phyloP scores from a whole-genome alignment of 2,329 filamentous ascomycete genomes.

The Tolypocladium amazonense region DNA sequence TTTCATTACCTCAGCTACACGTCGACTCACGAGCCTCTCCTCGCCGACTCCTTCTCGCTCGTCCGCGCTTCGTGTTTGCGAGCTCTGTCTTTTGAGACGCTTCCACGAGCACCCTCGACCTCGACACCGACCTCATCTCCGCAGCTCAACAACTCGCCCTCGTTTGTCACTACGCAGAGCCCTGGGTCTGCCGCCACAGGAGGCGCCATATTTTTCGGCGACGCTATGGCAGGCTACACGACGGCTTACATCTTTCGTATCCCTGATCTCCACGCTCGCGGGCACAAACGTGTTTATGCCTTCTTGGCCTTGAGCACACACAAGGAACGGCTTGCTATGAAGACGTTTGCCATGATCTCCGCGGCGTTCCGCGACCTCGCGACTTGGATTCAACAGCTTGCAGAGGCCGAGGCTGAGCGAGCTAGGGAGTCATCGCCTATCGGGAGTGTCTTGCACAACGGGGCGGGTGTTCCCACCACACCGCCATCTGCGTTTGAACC shows the following conservation, averaged over 20 bases:
- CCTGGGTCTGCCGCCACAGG: slow-evolving; percentile 46
- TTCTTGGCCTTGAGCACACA: slow-evolving; percentile 56
- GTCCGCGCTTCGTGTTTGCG: slow-evolving; percentile 56
- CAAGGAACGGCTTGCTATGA: slow-evolving; percentile 54
- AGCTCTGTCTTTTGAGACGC: slow-evolving; percentile 55
- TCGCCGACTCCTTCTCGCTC: slow-evolving; percentile 53
- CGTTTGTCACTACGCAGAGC: slow-evolving; percentile 44
- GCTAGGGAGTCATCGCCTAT: slow-evolving; percentile 32
- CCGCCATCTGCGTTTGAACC: slow-evolving; percentile 17
- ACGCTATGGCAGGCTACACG: slow-evolving; percentile 54
- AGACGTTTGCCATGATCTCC: slow-evolving; percentile 52
- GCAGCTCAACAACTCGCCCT: slow-evolving; percentile 27
- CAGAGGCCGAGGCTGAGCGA: slow-evolving; percentile 51
- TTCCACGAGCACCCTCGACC: slow-evolving; percentile 43
- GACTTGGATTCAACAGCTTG: slow-evolving; percentile 54
- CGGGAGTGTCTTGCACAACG: slow-evolving; percentile 27
- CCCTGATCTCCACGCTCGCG: slow-evolving; percentile 55
- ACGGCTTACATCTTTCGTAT: slow-evolving; percentile 63
- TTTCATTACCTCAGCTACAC: slow-evolving; percentile 59
- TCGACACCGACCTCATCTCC: slow-evolving; percentile 26
- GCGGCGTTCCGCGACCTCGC: slow-evolving; percentile 54
- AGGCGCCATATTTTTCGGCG: slow-evolving; percentile 59
- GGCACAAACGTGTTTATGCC: slow-evolving; percentile 59
- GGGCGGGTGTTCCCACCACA: slow-evolving; percentile 18
- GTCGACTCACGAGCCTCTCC: slow-evolving; percentile 54